A percentile compares a stretch with the other conserved stretches of the same genome.
Evolutionary conservation across 192 early-diverging fungal genomes (phyloP).

Genomic region (Gorgonomyces haynaldii): DNA sequence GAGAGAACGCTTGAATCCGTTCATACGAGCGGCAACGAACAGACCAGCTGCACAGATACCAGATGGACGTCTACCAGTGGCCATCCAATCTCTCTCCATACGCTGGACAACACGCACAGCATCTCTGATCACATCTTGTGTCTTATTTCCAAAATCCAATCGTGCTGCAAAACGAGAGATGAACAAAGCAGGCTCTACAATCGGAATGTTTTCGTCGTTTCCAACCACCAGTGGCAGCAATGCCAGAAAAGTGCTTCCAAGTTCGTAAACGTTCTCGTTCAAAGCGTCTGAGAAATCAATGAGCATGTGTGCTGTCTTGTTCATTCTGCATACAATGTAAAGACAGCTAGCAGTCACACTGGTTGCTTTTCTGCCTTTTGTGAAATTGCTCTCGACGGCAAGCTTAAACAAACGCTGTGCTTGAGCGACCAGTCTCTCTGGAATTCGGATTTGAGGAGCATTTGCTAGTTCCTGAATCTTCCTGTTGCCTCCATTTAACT

Average conservation of each 20-base stretch:
- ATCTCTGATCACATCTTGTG: conserved; percentile 60
- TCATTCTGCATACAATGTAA: conserved; percentile 74
- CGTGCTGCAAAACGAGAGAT: conserved; percentile 79
- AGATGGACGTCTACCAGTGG: conserved; percentile 74
- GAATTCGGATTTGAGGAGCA: conserved; percentile 48
- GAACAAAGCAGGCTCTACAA: conserved; percentile 88
- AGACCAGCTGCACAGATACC: conserved; percentile 92
- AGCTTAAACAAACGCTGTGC: conserved; percentile 80
- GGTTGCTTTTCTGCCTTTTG: conserved; percentile 62
- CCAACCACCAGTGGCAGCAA: conserved; percentile 28
- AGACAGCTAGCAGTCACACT: conserved; percentile 80
- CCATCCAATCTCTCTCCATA: conserved; percentile 93
- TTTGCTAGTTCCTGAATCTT: conserved; percentile 63
- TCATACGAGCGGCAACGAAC: conserved; percentile 80
- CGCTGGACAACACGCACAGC: conserved; percentile 71
- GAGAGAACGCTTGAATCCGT: conserved; percentile 72
- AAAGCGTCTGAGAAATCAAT: conserved; percentile 92
- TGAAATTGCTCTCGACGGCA: conserved; percentile 63
- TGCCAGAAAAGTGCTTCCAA: conserved; percentile 74
- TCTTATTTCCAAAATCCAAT: conserved; percentile 86
- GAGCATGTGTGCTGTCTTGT: conserved; percentile 80
- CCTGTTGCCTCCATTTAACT: too few relatives aligned
- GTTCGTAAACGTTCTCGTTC: conserved; percentile 70
- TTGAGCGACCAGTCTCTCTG: conserved; percentile 61
- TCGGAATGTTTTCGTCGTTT: conserved; percentile 32